Evolutionary conservation across 2,329 filamentous ascomycete species (phyloP), one percentile per base, ranked within the genome.

Genomic region (Cladosporium sp.): DNA sequence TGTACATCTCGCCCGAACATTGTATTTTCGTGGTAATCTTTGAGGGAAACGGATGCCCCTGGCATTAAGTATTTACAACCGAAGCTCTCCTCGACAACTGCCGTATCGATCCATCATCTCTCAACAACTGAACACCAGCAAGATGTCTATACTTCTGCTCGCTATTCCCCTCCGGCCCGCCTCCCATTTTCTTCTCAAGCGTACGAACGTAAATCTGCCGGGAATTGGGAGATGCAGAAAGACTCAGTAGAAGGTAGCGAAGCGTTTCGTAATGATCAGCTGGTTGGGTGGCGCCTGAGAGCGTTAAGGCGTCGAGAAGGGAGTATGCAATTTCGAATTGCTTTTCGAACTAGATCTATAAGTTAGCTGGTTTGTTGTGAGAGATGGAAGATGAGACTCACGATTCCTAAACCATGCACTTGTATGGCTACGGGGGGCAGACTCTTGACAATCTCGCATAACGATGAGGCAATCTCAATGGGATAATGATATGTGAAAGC

Each of bases 261-360:
- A 57, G 50, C 2, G 33, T 46, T n/a, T 55, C 53, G 32, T 57
- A 53, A 15, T 57, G 53, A 6, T 52, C 27, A 2, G 47, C 13
- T 4, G 45, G 36, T 22, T 51, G 45, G 3, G 48, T 43, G 2
- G 32, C 38, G 8, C 38, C 49, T 4, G 51, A 55, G 4, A 57
- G 38, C 2, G 42, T 53, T 13, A 55, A 27, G 3, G 53, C 50
- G 13, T 57, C 55, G 11, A 57, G 45, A 4, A 57, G 33, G 1
- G 53, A 55, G 19, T 55, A 57, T 1, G 51, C 53, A 11, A 57
- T 57, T 18, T 57, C 55, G 22, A 57, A 57, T 32, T 55, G 50
- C 30, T 57, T 57, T 33, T 57, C 55, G 20, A 57, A 57, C 47
- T 50, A 19, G 19, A 4, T 6, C 1, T 6, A 12, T n/a, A 35